These are phyloP conservation scores for Pestalotiopsis sp. DNA, from an alignment of 2,329 filamentous ascomycete species.

Conservation along the genomic window DNA sequence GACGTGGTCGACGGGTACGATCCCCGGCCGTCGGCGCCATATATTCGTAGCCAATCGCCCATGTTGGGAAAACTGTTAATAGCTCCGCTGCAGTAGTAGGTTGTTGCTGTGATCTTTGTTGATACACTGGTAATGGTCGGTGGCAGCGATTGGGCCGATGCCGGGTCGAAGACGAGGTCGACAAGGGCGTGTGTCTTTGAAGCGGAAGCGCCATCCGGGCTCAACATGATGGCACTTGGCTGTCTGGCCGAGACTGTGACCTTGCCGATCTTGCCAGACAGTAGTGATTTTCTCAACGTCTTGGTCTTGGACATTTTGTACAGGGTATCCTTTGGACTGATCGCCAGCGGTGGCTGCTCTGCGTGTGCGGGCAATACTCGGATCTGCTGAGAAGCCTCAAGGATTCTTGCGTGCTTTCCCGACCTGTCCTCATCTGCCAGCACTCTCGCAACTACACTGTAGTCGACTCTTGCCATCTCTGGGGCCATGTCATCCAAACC, in stretches of 20 bases:
- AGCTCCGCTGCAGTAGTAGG: conserved; percentile 52
- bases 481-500: conserved; percentile 55
- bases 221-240: conserved; percentile 51
- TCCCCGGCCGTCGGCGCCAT: conserved; percentile 42
- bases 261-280: conserved; percentile 53
- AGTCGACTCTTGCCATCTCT: conserved; percentile 56
- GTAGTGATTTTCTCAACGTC: conserved; percentile 53
- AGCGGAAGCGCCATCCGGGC: conserved; percentile 48
- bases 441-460: conserved; percentile 51
- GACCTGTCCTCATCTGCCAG: conserved; percentile 33
- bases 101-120: conserved; percentile 54
- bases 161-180: conserved; percentile 50
- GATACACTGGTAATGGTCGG: conserved; percentile 52
- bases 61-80: conserved; percentile 53
- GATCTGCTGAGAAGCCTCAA: conserved; percentile 47
- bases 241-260: conserved; percentile 48
- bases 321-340: conserved; percentile 48
- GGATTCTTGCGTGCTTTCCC: conserved; percentile 31
- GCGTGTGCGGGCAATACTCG: conserved; percentile 53
- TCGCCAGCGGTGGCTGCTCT: conserved; percentile 54
- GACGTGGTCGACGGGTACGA: conserved; percentile 48
- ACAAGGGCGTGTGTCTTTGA: conserved; percentile 46
- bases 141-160: conserved; percentile 42
- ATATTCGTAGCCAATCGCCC: conserved; percentile 42
- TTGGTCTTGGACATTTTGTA: conserved; percentile 56